These are phyloP conservation scores for Leptographium wingfieldii DNA, from an alignment of 2,329 filamentous ascomycete species.

Conservation along the genomic window DNA sequence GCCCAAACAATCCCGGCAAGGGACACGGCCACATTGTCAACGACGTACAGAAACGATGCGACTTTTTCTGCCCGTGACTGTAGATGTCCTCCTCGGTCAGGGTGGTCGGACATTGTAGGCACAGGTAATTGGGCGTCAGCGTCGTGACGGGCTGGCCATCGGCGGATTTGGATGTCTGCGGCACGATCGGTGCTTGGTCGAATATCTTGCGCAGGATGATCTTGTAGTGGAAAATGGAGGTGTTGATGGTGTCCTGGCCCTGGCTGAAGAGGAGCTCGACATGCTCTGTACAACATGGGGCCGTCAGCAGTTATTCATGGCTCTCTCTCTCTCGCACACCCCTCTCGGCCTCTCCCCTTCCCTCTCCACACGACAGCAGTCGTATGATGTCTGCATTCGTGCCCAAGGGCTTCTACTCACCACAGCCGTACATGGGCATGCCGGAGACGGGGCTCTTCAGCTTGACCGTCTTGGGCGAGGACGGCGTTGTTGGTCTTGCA, in stretches of 20 bases:
- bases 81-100: constrained; percentile 52
- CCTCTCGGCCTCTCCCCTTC: not conserved
- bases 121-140: constrained; percentile 57
- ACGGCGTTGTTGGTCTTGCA: constrained; percentile 33
- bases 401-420: constrained; percentile 26
- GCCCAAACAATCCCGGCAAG: not conserved
- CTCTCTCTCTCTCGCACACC: not conserved
- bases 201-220: constrained; percentile 58
- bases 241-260: constrained; percentile 51
- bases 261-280: constrained; percentile 53
- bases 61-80: constrained; percentile 55
- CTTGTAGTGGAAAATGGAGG: constrained; percentile 59
- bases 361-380: no score
- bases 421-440: constrained; percentile 50
- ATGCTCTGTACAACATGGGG: constrained; percentile 42
- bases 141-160: constrained; percentile 47
- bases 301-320: not conserved
- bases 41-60: constrained; percentile 58
- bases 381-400: no score
- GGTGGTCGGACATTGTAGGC: constrained; percentile 59
- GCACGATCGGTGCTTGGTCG: constrained; percentile 50
- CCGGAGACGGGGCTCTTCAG: constrained; percentile 47
- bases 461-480: constrained; percentile 43
- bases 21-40: no score
- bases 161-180: constrained; percentile 48